Evolutionary conservation across 345 rosid genomes (phyloP).

Genomic region (Pistacia vera): DNA sequence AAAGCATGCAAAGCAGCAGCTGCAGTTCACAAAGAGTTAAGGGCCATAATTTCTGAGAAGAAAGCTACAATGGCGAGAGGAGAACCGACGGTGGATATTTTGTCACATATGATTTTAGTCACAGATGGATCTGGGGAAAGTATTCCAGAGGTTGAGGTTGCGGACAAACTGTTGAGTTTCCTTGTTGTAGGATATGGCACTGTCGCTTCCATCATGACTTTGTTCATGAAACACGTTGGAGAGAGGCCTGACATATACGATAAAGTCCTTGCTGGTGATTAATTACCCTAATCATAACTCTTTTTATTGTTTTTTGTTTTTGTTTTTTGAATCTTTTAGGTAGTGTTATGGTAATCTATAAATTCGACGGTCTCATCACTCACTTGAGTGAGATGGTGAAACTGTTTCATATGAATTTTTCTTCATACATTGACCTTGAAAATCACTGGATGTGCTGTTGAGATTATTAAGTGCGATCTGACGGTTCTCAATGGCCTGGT

Average conservation of each 20-base stretch:
- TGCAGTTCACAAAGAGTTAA: slow-evolving; percentile 39
- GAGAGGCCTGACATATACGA: slow-evolving; percentile 48
- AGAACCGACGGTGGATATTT: slow-evolving; percentile 32
- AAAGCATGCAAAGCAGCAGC: slow-evolving; percentile 41
- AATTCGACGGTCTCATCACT: too few species aligned
- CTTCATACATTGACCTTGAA: too few species aligned
- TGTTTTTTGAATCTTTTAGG: too few species aligned
- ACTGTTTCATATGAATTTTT: too few species aligned
- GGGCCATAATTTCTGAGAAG: slow-evolving; percentile 37
- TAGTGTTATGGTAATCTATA: too few species aligned
- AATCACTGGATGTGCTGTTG: too few species aligned
- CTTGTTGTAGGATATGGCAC: slow-evolving; percentile 58
- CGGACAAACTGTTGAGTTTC: slow-evolving; percentile 55
- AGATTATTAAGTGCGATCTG: too few species aligned
- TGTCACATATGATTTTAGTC: slow-evolving; percentile 42
- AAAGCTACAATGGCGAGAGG: slow-evolving; percentile 34
- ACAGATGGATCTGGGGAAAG: slow-evolving; percentile 38
- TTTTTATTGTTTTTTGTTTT: too few species aligned
- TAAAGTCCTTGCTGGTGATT: slow-evolving; percentile 41
- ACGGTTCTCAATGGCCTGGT: too few species aligned
- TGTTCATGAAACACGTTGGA: slow-evolving; percentile 62
- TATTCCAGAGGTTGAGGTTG: slow-evolving; percentile 55
- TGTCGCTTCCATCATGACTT: slow-evolving; percentile 54
- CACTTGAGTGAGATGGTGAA: too few species aligned
- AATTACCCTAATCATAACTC: background rate